phyloP scores from a whole-genome alignment of 257 asterid genomes.

The Craterostigma plantagineum region DNA sequence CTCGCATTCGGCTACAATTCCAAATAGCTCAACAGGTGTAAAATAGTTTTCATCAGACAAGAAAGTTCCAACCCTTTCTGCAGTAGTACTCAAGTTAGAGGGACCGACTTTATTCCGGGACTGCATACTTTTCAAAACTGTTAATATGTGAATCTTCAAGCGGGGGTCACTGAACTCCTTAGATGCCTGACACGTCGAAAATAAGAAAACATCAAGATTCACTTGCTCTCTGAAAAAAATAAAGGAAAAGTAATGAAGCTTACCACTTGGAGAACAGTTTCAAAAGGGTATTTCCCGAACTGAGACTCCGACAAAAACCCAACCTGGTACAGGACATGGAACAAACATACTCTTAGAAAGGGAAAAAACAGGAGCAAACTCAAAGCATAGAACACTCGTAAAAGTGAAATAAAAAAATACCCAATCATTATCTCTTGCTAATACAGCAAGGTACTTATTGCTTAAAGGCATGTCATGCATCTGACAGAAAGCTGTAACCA shows the following conservation, averaged over 20 bases:
- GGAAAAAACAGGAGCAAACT: constrained; percentile 1
- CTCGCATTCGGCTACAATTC: constrained; percentile 86
- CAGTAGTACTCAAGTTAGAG: constrained; percentile 33
- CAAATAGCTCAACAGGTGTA: constrained; percentile 78
- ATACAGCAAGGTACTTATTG: constrained; percentile 75
- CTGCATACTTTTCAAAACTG: constrained; percentile 79
- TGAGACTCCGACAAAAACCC: constrained; percentile 96
- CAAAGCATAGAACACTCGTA: constrained; percentile 6
- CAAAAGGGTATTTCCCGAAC: constrained; percentile 71
- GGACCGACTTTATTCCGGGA: constrained; percentile 39
- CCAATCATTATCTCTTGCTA: constrained; percentile 98
- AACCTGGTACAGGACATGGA: constrained; percentile 33
- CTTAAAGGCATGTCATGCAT: constrained; percentile 73
- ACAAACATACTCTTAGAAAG: constrained; percentile 8
- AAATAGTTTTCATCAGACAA: constrained; percentile 30
- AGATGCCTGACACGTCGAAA: constrained; percentile 48
- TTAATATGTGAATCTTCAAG: constrained; percentile 64
- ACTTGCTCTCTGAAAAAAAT: background rate
- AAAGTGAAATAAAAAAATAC: constrained; percentile 24
- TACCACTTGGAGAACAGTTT: constrained; percentile 77
- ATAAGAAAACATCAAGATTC: background rate
- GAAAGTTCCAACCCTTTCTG: constrained; percentile 22
- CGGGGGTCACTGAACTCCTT: constrained; percentile 72
- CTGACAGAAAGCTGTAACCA: constrained; percentile 83
- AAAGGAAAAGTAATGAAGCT: too few relatives aligned